Conservation (phyloP, 495 filamentous ascomycete genomes). For the Cercophora samala region DNA sequence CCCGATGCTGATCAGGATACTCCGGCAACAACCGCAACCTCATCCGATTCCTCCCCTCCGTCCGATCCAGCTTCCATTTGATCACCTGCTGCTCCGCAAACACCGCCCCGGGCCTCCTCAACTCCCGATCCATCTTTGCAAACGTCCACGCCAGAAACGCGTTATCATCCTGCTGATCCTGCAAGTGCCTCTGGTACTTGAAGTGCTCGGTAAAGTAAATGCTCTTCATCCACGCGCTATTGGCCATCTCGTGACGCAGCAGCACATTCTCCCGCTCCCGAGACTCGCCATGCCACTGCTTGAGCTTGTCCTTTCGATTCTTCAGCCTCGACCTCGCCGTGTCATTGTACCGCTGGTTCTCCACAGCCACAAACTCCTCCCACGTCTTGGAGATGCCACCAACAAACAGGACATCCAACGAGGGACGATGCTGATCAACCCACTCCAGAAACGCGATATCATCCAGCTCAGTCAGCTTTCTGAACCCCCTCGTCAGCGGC, state of each 20-base stretch:
- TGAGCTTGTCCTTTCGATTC: constrained; percentile 78
- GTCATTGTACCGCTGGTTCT: constrained; percentile 74
- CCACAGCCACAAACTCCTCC: constrained; percentile 76
- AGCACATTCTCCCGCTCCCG: constrained; percentile 64
- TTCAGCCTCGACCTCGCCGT: constrained; percentile 61
- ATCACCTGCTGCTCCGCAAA: constrained; percentile 60
- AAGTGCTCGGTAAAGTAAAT: constrained; percentile 88
- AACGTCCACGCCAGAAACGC: constrained; percentile 69
- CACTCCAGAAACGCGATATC: constrained; percentile 81
- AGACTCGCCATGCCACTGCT: constrained; percentile 68
- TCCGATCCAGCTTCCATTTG: constrained; percentile 91
- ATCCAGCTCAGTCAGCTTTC: constrained; percentile 79
- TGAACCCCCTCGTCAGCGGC: constrained; percentile 71
- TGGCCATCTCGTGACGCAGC: constrained; percentile 75
- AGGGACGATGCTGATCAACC: constrained; percentile 78
- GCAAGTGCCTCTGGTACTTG: constrained; percentile 79
- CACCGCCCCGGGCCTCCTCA: constrained; percentile 73
- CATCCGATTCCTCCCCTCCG: constrained; percentile 95
- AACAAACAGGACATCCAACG: constrained; percentile 78
- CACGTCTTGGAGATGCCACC: constrained; percentile 72
- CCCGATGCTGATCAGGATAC: constrained; percentile 59
- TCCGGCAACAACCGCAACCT: constrained; percentile 80
- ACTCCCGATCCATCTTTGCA: constrained; percentile 66
- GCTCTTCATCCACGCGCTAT: constrained; percentile 88
- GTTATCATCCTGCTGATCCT: constrained; percentile 89